phyloP scores from a whole-genome alignment of 805 yeast species.

The Cyberlindnera misumaiensis region DNA sequence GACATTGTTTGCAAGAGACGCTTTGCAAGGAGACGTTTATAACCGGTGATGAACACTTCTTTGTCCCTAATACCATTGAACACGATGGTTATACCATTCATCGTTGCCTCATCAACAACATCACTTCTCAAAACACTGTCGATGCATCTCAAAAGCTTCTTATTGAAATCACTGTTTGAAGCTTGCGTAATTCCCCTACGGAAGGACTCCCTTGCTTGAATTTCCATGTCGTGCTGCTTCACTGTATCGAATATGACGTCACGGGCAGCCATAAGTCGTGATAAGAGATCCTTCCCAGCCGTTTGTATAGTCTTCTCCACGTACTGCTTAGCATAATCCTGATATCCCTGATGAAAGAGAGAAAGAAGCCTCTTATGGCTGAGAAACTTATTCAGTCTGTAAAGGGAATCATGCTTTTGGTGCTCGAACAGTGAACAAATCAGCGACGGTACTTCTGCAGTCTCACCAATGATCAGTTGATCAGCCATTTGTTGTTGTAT shows the following conservation, averaged over 20 bases:
- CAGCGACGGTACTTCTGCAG: conserved; percentile 2
- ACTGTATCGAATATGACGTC: too few relatives aligned
- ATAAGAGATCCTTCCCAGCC: neutral
- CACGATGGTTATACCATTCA: conserved; percentile 12
- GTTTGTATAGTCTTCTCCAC: neutral
- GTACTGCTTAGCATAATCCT: conserved; percentile 6
- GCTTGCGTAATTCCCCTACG: conserved; percentile 9
- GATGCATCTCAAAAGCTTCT: conserved; percentile 4
- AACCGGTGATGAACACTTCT: conserved; percentile 14
- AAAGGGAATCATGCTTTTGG: conserved; percentile 5
- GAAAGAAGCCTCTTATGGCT: conserved; percentile 1
- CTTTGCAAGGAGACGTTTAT: conserved; percentile 17
- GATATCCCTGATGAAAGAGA: neutral
- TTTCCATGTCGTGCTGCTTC: conserved; percentile 7
- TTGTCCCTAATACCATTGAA: conserved; percentile 20
- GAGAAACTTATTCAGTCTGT: conserved; percentile 1
- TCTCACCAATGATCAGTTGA: conserved; percentile 5
- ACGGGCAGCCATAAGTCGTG: neutral
- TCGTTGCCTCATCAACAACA: too few relatives aligned
- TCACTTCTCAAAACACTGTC: conserved; percentile 15
- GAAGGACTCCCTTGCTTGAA: conserved; percentile 17
- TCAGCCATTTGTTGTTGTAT: conserved; percentile 2
- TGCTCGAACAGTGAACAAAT: conserved; percentile 9
- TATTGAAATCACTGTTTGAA: neutral
- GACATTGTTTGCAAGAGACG: conserved; percentile 13